These are phyloP conservation scores for Flaveria robusta DNA, from an alignment of 129 eudicot species.

Conservation along the genomic window DNA sequence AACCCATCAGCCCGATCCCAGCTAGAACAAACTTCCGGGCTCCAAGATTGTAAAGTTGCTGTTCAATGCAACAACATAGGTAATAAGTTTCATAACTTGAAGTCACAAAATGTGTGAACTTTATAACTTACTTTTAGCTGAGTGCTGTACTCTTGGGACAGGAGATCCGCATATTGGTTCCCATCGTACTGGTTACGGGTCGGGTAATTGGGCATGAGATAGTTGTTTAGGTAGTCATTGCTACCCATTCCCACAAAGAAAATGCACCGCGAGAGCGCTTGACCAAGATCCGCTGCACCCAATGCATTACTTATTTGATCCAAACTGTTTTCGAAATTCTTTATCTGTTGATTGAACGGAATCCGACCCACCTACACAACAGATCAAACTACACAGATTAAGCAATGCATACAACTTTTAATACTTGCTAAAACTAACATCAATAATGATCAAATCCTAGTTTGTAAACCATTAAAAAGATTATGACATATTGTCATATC, in stretches of 20 bases:
- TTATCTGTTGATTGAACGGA: constrained; percentile 82
- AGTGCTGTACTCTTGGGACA: constrained; percentile 60
- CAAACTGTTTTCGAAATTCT: constrained; percentile 69
- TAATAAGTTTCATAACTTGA: too few species aligned
- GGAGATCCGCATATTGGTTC: constrained; percentile 67
- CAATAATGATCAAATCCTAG: background rate
- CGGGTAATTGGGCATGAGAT: constrained; percentile 88
- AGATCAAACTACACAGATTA: background rate
- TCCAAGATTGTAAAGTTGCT: constrained; percentile 89
- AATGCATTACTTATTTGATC: constrained; percentile 59
- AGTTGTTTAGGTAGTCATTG: constrained; percentile 93
- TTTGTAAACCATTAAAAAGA: background rate
- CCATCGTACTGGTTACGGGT: constrained; percentile 70
- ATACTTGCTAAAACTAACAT: constrained; percentile 8
- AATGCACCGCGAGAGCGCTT: constrained; percentile 56
- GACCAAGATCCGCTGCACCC: constrained; percentile 56
- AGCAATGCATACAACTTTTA: constrained; percentile 7
- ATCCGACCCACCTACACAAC: constrained; percentile 70
- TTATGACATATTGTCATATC: background rate
- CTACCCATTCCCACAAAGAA: constrained; percentile 98
- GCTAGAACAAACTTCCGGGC: constrained; percentile 78
- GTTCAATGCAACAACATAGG: constrained; percentile 2
- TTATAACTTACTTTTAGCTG: constrained; percentile 64
- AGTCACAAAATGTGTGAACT: background rate
- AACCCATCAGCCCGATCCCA: constrained; percentile 93